Base-by-base conservation (phyloP, 78 protist species). In the Anaeramoeba flamelloides region DNA sequence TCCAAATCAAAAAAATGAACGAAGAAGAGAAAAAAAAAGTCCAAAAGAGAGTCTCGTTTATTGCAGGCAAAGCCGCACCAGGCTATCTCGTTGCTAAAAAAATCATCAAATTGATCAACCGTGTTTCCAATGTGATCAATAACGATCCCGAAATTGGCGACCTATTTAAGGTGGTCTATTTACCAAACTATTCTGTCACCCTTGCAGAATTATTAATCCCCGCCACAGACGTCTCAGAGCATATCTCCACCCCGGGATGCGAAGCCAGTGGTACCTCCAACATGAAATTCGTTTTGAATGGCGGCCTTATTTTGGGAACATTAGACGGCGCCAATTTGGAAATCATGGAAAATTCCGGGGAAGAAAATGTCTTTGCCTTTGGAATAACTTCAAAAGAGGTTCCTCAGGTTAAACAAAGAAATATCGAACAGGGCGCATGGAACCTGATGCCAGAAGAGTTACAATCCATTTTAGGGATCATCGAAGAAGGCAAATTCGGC, bases 41-140 rank as follows among this genome's bases (percentile, higher is more conserved):
- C 2, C 89, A 86, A 1, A 89, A 92, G 39, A 85, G 93, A 41
- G 89, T 90, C 12, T 81, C 87, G 69, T 75, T 92, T 77, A 81
- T 94, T 38, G 95, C 90, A 36, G 98, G 98, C 31, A 94, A 94
- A 85, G 95, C 95, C 0, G 98, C 98, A 2, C 92, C 96, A 34
- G 98, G 94, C 4, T 94, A 94, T 79, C 77, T 86, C 82, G 89
- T 77, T 81, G 98, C 98, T 39, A 94, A 94, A 88, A 22, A 75
- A 76, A 90, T 89, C 83, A 92, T 94, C 86, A 90, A 89, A 78
- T 86, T 94, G 64, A 91, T 91, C 81, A 89, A 84, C 77, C 1
- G 41, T 26, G 93, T 94, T 1, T 92, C 94, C 34, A 65, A 83
- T 4, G 92, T 89, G 4, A 82, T 92, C 79, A 94, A 94, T 84